Base-by-base conservation (phyloP, 352 stramenopile genomes). In the Blastocystis sp. region DNA sequence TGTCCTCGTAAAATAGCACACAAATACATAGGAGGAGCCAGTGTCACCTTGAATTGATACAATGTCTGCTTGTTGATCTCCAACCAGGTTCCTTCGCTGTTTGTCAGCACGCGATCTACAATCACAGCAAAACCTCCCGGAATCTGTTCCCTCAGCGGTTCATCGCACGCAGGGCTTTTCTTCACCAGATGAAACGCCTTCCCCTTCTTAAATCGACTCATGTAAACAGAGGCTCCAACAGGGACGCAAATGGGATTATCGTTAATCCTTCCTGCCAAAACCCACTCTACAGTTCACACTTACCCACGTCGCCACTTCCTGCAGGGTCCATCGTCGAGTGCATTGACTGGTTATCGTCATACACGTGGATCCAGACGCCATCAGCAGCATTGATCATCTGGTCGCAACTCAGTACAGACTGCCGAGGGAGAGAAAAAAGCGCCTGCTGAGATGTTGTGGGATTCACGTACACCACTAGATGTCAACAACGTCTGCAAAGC, bases 121-220 rank as follows among this genome's bases (percentile, higher is more conserved):
- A 85, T 85, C 73, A 85, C 63, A 37, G 73, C 73, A 64, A 85
- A 69, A 69, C 73, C 73, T 47, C 73, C 73, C 1, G 73, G 73
- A n/a, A 85, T 53, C 47, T 85, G 73, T 5, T 68, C 26, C 50
- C 68, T 85, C 45, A 68, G 26, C 3, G 73, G 45, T 39, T 85
- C 73, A n/a, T 85, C 47, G 16, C 73, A 53, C 20, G 73, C 34
- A 7, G 73, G 73, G 9, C 43, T 54, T 34, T 85, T 85, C 73
- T 85, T 85, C 50, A 85, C 73, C 50, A 85, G 56, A 50, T 85
- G 73, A 37, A 68, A 85, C n/a, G 73, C 55, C 73, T 85, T 85
- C 1, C 73, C 73, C 50, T 65, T 66, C 73, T 85, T 85, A 45
- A 85, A 85, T 11, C 54, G 50, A 41, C 73, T 85, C 73, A 85